These are phyloP conservation scores for Ceratobasidium sp. DNA, from an alignment of 1,284 basidiomycete species.

Conservation along the genomic window DNA sequence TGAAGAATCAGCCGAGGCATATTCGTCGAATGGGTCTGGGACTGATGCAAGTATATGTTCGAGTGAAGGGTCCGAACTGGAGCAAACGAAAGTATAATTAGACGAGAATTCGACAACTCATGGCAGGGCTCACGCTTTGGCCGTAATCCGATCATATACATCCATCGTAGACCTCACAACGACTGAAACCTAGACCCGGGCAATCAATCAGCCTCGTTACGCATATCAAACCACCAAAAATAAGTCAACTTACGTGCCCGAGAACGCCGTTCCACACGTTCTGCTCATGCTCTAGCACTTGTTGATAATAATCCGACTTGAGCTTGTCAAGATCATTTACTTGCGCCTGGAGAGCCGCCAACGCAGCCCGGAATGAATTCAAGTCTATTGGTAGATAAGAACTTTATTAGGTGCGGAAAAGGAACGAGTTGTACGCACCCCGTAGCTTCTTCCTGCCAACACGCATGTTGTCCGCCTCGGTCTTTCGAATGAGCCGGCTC, in stretches of 20 bases:
- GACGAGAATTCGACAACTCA: conserved; percentile 36
- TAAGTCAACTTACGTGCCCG: conserved; percentile 67
- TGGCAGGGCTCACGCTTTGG: conserved; percentile 77
- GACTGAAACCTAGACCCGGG: conserved; percentile 68
- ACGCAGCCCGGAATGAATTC: conserved; percentile 84
- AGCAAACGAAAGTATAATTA: conserved; percentile 3
- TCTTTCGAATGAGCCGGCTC: conserved; percentile 84
- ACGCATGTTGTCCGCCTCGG: conserved; percentile 88
- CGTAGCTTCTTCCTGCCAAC: conserved; percentile 70
- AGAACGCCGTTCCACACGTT: conserved; percentile 92
- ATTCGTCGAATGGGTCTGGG: conserved; percentile 92
- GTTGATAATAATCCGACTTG: conserved; percentile 81
- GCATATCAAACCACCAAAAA: not conserved
- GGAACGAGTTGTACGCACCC: conserved; percentile 59
- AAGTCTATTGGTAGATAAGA: conserved; percentile 70
- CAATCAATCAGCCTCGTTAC: not conserved
- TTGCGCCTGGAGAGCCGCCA: conserved; percentile 82
- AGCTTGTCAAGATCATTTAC: conserved; percentile 87
- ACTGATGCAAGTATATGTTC: conserved; percentile 89
- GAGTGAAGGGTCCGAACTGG: conserved; percentile 88
- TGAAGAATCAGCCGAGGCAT: conserved; percentile 81
- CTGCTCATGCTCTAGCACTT: conserved; percentile 91
- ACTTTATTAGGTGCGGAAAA: conserved; percentile 26
- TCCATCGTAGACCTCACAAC: conserved; percentile 82
- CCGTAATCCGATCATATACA: conserved; percentile 80